Conservation (phyloP, 352 stramenopile species). For the Globisporangium spinosum region DNA sequence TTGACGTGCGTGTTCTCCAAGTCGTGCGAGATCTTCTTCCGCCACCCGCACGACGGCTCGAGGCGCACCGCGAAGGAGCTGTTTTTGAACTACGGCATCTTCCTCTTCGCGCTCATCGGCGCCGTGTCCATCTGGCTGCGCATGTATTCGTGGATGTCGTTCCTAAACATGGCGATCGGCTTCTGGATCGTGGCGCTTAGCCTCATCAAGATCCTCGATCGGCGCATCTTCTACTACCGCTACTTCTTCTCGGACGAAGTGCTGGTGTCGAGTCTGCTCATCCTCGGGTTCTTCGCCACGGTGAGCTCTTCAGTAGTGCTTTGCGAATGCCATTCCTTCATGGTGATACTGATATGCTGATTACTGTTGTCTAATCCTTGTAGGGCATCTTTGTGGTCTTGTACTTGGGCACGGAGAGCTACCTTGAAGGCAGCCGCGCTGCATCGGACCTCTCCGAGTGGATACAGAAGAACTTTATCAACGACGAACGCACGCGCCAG, state of each 20-base stretch:
- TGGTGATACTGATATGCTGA: slow-evolving; percentile 7
- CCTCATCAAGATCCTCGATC: slow-evolving; percentile 79
- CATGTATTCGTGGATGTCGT: slow-evolving; percentile 80
- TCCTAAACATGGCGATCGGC: slow-evolving; percentile 66
- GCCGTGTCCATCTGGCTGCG: slow-evolving; percentile 85
- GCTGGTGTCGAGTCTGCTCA: slow-evolving; percentile 72
- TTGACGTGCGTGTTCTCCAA: slow-evolving; percentile 79
- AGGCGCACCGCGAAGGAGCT: slow-evolving; percentile 74
- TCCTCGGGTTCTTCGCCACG: slow-evolving; percentile 81
- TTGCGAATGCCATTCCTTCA: neutral
- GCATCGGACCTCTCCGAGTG: slow-evolving; percentile 68
- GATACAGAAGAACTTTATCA: slow-evolving; percentile 86
- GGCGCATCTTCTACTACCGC: slow-evolving; percentile 85
- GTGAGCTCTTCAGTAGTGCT: slow-evolving; percentile 24
- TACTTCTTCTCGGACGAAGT: slow-evolving; percentile 89
- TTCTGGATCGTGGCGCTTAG: slow-evolving; percentile 63
- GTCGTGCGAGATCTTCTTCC: slow-evolving; percentile 72
- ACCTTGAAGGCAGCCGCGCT: slow-evolving; percentile 82
- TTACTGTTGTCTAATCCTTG: neutral
- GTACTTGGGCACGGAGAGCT: slow-evolving; percentile 82
- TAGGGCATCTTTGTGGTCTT: slow-evolving; percentile 79
- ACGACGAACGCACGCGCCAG: slow-evolving; percentile 77
- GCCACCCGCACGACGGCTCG: slow-evolving; percentile 56
- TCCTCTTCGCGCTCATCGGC: slow-evolving; percentile 79
- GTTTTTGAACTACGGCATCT: slow-evolving; percentile 87